Base-by-base conservation (phyloP, 1,284 basidiomycete species). In the Termitomyces sp. region DNA sequence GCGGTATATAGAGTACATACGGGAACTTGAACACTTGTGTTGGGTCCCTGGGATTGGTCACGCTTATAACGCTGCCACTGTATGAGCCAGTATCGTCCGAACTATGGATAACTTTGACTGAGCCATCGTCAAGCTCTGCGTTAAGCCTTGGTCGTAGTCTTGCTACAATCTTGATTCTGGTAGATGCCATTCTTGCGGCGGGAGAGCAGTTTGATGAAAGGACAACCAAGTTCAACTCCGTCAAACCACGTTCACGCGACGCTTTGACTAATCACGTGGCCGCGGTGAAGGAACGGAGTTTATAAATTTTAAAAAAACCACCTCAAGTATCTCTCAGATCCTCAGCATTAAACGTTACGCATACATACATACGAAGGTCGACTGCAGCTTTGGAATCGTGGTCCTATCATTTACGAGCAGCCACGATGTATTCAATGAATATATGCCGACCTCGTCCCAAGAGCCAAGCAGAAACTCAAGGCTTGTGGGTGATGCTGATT, bases 11-110 rank as follows among this genome's bases (percentile, higher is more conserved):
- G 10, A 45, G 26, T 1, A 75, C 81, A 58, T 50, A 88, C 81
- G 83, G 84, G 63, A 87, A 90, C 55, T 82, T 84, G 67, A 88
- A 88, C 11, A 84, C 67, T 62, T 87, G 83, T 16, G 72, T 71
- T 0, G 73, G 60, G 62, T 86, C 83, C 53, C 84, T 73, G 0
- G 84, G 86, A 62, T 89, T 88, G 28, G 77, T 70, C 6, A 88
- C 83, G 24, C 71, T 74, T 50, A 88, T 81, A 46, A 67, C 74
- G 52, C 67, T 73, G 5, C 71, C 68, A 34, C 73, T 69, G 45
- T 3, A 46, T 16, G 45, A 37, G 45, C 45, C 24, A 26, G 34
- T 26, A 2, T 65, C 62, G 55, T 70, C 65, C n/a, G 66, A 64
- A 24, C 57, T 55, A 49, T 76, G 76, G 43, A 72, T 66, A 30